Percentiles rank a stretch among this genome's conserved stretches.
These are phyloP conservation scores for Salix purpurea DNA, from an alignment of 345 rosid species.

Conservation along the genomic window DNA sequence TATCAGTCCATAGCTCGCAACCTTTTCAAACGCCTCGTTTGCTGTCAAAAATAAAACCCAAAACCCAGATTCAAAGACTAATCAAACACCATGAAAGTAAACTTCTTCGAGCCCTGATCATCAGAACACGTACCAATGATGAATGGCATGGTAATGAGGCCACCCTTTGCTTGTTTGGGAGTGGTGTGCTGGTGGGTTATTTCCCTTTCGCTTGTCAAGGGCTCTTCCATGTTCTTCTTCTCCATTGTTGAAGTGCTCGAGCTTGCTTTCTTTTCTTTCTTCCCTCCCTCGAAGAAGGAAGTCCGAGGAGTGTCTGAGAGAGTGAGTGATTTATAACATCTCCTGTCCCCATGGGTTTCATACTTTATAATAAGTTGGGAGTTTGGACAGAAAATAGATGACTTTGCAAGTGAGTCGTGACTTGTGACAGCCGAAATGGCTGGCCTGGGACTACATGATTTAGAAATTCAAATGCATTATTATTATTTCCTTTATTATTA, in stretches of 20 bases:
- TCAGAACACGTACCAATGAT: conserved; percentile 44
- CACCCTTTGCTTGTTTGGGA: conserved; percentile 34
- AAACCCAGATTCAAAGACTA: background rate
- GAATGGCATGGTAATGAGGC: conserved; percentile 46
- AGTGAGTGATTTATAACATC: conserved; percentile 15
- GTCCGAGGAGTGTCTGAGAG: conserved; percentile 3
- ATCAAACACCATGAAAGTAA: background rate
- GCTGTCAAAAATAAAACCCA: conserved; percentile 23
- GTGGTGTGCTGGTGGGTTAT: conserved; percentile 10
- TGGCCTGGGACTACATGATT: background rate
- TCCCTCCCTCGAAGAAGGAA: background rate
- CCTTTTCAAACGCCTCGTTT: conserved; percentile 61
- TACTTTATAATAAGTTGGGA: conserved; percentile 6
- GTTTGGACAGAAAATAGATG: conserved; percentile 14
- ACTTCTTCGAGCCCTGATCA: background rate
- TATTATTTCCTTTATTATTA: background rate
- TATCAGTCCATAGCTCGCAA: conserved; percentile 49
- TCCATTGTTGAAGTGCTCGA: conserved; percentile 20
- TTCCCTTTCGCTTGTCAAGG: conserved; percentile 24
- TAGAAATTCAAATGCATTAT: background rate
- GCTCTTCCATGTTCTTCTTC: conserved; percentile 36
- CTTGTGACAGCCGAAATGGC: conserved; percentile 5
- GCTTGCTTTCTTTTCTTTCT: background rate
- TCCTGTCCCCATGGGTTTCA: conserved; percentile 23
- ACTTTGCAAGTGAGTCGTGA: conserved; percentile 15